A percentile compares a stretch with the other conserved stretches of the same genome.
phyloP scores from a whole-genome alignment of 441 rosid species.

The Erysimum pusillum region DNA sequence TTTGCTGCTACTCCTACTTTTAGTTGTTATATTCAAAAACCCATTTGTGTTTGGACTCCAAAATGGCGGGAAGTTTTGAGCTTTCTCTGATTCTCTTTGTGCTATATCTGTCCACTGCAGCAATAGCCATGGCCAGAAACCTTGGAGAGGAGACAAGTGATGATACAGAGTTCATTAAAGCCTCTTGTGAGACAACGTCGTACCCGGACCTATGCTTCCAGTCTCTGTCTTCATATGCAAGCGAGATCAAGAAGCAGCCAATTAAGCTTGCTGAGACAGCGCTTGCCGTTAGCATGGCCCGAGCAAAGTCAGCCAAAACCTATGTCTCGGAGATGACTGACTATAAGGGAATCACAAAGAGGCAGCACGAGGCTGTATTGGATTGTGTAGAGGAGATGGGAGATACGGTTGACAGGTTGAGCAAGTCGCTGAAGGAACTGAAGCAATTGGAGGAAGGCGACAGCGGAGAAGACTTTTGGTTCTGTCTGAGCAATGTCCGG shows the following conservation, averaged over 20 bases:
- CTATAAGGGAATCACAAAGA: slow-evolving; percentile 63
- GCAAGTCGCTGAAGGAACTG: slow-evolving; percentile 68
- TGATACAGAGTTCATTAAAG: slow-evolving; percentile 61
- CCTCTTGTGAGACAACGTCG: slow-evolving; percentile 66
- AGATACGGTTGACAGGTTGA: slow-evolving; percentile 76
- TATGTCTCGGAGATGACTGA: slow-evolving; percentile 65
- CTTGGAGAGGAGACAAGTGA: slow-evolving; percentile 42
- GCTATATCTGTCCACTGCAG: slow-evolving; percentile 35
- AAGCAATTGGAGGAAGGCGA: slow-evolving; percentile 57
- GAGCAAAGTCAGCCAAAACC: slow-evolving; percentile 63
- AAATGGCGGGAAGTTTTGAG: slow-evolving; percentile 38
- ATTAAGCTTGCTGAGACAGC: slow-evolving; percentile 71
- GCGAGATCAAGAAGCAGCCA: slow-evolving; percentile 67
- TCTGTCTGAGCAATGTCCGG: slow-evolving; percentile 79
- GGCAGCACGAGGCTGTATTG: slow-evolving; percentile 67
- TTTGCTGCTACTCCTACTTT: slow-evolving; percentile 30
- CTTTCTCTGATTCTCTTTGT: slow-evolving; percentile 40
- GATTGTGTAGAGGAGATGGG: slow-evolving; percentile 79
- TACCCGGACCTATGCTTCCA: slow-evolving; percentile 73
- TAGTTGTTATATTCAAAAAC: slow-evolving; percentile 1
- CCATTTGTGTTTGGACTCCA: slow-evolving; percentile 26
- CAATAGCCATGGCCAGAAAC: slow-evolving; percentile 38
- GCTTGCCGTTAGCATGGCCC: slow-evolving; percentile 65
- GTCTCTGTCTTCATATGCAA: slow-evolving; percentile 67
- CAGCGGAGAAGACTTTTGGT: slow-evolving; percentile 62